Evolutionary conservation across 768 basidiomycete genomes (phyloP), one percentile per base, ranked within the genome.

Genomic region (Crassisporium funariophilum): DNA sequence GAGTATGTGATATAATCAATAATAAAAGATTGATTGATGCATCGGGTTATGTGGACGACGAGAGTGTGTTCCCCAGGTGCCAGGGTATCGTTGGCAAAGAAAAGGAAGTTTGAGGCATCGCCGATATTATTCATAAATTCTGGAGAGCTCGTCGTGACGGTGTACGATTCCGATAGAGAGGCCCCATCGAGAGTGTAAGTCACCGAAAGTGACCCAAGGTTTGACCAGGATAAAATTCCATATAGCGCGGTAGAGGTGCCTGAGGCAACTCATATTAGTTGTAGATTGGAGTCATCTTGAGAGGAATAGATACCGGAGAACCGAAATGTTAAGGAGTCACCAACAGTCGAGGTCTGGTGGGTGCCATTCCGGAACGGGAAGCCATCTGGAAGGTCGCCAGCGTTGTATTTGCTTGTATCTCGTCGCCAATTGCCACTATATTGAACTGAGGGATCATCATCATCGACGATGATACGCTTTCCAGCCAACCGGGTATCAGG

Each of bases 1-100:
- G 44, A 41, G 35, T 59, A 59, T 5, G 57, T 56, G 35, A 59
- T 40, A 21, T 54, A 59, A 24, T 58, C 57, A 11, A 58, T 36
- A 1, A 54, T 45, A 27, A 56, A 56, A 5, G 52, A 37, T 34
- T 53, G 52, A 17, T 54, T 48, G 4, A 19, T 39, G 15, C 35
- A 44, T 15, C 46, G 35, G 29, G 57, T 59, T 23, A 59, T 44
- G 15, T 53, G 49, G 34, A 53, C 42, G 11, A 44, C 29, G 11
- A 59, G 57, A 4, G 52, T 54, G 35, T 59, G 57, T 7, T 46
- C 22, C 2, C 55, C 55, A 5, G 55, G 16, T 22, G 44, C 20
- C 1, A 58, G 31, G 20, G 24, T 43, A 27, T 49, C 49, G 17
- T 19, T 36, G 8, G 31, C 8, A 23, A 41, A 56, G 16, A 48